Percentiles rank a stretch among this genome's conserved stretches.
These are phyloP conservation scores for Populus davidiana DNA, from an alignment of 345 rosid genomes.

Conservation along the genomic window DNA sequence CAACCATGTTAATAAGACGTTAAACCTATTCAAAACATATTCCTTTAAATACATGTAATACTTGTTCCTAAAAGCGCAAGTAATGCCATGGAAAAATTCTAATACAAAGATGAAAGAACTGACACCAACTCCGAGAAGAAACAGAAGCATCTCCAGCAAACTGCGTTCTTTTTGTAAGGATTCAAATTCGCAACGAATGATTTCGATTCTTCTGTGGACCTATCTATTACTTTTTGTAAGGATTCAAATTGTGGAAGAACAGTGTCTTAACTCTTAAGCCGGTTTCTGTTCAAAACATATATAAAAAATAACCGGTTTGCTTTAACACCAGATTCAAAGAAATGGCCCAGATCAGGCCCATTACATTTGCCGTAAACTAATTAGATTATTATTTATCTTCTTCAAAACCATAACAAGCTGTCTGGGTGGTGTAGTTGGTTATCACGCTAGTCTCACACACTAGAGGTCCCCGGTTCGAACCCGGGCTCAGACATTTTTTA, in stretches of 20 bases:
- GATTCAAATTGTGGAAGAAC: background rate
- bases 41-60: background rate
- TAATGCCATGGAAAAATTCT: background rate
- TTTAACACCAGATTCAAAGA: too few species aligned
- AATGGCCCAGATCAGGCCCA: too few species aligned
- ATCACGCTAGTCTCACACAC: constrained; percentile 81
- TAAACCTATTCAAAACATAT: background rate
- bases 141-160: background rate
- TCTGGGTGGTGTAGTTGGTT: constrained; percentile 73
- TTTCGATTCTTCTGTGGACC: background rate
- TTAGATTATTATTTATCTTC: fast-evolving
- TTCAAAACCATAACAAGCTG: background rate
- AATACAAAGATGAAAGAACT: background rate
- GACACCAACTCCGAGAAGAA: background rate
- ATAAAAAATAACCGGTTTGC: background rate
- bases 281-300: too few species aligned
- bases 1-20: background rate
- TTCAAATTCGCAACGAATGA: background rate
- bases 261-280: too few species aligned
- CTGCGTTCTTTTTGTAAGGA: background rate
- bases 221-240: background rate
- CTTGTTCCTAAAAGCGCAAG: background rate
- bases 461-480: constrained; percentile 69
- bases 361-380: fast-evolving
- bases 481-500: constrained; percentile 27